Conservation (phyloP, 352 stramenopile species). For the Pythium vanterpoolii region DNA sequence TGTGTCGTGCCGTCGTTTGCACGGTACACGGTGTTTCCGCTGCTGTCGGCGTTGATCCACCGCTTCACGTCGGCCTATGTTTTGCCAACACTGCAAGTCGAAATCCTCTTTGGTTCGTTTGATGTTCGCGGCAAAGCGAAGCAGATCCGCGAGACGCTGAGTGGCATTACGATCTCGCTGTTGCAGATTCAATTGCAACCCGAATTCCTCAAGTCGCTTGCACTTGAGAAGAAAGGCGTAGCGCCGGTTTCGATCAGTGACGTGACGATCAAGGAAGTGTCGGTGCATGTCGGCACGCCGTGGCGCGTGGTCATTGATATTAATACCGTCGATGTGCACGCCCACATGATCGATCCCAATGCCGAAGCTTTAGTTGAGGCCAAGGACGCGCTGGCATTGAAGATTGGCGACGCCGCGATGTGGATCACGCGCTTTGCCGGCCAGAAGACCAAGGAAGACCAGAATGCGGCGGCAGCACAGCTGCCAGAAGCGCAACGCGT, state of each 20-base stretch:
- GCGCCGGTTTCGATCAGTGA: conserved; percentile 16
- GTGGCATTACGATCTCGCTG: conserved; percentile 23
- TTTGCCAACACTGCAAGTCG: conserved; percentile 25
- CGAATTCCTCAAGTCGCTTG: conserved; percentile 26
- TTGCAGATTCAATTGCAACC: conserved; percentile 23
- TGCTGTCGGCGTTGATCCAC: conserved; percentile 27
- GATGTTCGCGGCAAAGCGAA: conserved; percentile 14
- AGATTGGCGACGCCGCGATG: conserved; percentile 18
- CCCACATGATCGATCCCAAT: conserved; percentile 20
- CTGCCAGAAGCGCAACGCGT: conserved; percentile 12
- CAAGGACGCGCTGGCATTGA: conserved; percentile 24
- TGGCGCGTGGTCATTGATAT: conserved; percentile 29
- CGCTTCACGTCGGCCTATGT: conserved; percentile 28
- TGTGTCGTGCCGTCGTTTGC: conserved; percentile 30
- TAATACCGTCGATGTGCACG: conserved; percentile 23
- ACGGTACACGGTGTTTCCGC: conserved; percentile 27
- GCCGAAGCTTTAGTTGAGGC: conserved; percentile 13
- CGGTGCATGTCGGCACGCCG: conserved; percentile 18
- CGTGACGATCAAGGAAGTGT: conserved; percentile 23
- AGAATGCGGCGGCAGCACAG: conserved; percentile 3
- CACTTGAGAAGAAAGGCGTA: conserved; percentile 23
- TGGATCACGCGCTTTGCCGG: conserved; percentile 23
- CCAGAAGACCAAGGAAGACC: conserved; percentile 23
- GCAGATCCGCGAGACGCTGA: conserved; percentile 24
- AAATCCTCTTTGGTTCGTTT: conserved; percentile 23